Evolutionary conservation across 1,139 yeast species (phyloP).

Genomic region (Hyphopichia burtonii): DNA sequence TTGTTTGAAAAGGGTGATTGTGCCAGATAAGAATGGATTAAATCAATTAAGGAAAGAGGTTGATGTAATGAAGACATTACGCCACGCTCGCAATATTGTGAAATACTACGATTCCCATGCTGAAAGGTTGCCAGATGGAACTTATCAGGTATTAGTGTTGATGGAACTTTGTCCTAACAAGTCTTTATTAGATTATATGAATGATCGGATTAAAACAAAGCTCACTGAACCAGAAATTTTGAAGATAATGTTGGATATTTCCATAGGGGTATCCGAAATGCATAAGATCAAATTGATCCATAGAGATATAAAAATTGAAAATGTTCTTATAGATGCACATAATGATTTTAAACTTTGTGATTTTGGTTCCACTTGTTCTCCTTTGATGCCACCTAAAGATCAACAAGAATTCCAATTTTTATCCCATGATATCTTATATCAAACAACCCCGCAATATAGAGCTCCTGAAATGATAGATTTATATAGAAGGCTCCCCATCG

Average conservation of each 20-base stretch:
- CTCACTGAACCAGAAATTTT: conserved; percentile 61
- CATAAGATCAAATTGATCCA: conserved; percentile 64
- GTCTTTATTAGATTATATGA: conserved; percentile 74
- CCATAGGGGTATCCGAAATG: conserved; percentile 71
- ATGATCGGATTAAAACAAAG: conserved; percentile 63
- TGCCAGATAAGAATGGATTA: conserved; percentile 67
- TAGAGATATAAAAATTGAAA: conserved; percentile 77
- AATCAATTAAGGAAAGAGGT: conserved; percentile 70
- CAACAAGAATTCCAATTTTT: conserved; percentile 59
- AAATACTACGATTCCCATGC: conserved; percentile 78
- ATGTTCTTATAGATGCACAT: conserved; percentile 61
- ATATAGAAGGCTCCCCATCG: conserved; percentile 63
- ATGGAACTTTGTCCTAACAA: conserved; percentile 80
- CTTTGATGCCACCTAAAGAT: conserved; percentile 62
- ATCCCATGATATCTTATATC: conserved; percentile 66
- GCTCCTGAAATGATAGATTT: conserved; percentile 83
- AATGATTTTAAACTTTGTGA: conserved; percentile 68
- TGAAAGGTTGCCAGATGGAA: conserved; percentile 51
- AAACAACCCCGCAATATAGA: conserved; percentile 82
- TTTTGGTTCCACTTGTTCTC: conserved; percentile 70
- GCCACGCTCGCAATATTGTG: conserved; percentile 58
- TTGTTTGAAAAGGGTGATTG: conserved; percentile 74
- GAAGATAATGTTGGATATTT: conserved; percentile 64
- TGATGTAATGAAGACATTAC: conserved; percentile 72
- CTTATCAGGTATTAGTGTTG: conserved; percentile 70